These are phyloP conservation scores for Aspergillus piperis DNA, from an alignment of 2,329 filamentous ascomycete genomes.

Conservation along the genomic window DNA sequence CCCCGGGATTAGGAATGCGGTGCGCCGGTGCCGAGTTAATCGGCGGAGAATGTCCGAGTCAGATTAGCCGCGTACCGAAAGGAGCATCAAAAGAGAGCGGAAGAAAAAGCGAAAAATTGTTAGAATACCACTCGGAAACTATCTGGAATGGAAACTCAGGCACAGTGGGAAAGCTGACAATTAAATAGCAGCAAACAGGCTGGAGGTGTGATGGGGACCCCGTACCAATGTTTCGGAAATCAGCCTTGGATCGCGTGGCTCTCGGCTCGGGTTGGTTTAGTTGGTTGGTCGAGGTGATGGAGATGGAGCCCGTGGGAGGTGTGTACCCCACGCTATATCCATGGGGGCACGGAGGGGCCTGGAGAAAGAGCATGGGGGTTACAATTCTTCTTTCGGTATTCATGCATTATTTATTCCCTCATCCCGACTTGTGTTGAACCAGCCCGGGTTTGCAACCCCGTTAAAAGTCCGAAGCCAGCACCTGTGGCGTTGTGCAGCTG, in stretches of 20 bases:
- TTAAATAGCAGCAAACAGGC: constrained; percentile 12
- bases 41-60: constrained; percentile 4
- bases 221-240: constrained; percentile 11
- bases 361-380: constrained; percentile 3
- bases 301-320: constrained; percentile 6
- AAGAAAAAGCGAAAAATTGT: background rate
- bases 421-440: background rate
- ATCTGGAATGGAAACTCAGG: background rate
- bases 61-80: constrained; percentile 8
- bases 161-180: background rate
- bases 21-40: background rate
- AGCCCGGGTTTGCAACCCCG: background rate
- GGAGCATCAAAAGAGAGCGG: background rate
- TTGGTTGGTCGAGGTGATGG: constrained; percentile 7
- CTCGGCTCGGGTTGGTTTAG: constrained; percentile 15
- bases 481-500: too few species aligned
- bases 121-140: background rate
- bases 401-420: background rate
- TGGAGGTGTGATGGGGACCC: constrained; percentile 3
- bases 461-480: background rate
- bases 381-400: background rate
- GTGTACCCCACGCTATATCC: constrained; percentile 18
- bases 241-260: constrained; percentile 10
- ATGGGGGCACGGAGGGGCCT: background rate
- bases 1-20: background rate